These are phyloP conservation scores for Cinnamomum micranthum DNA, from an alignment of 164 flowering plant genomes.

Conservation along the genomic window DNA sequence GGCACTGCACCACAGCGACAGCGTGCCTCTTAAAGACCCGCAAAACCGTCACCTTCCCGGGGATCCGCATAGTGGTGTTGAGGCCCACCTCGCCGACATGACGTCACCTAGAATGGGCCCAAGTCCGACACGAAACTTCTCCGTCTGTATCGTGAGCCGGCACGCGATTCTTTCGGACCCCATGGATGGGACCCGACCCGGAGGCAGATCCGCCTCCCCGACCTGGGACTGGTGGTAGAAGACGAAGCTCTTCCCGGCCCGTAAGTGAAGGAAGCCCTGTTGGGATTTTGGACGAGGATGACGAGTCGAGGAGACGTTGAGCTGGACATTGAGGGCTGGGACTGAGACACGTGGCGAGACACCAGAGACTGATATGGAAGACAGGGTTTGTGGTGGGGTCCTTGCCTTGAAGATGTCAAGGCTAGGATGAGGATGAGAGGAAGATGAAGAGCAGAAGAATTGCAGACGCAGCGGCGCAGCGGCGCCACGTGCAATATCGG, in stretches of 20 bases:
- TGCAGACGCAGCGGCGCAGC: neutral
- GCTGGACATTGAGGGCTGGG: conserved; percentile 29
- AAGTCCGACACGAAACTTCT: conserved; percentile 22
- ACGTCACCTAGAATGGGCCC: conserved; percentile 28
- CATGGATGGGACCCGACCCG: conserved; percentile 36
- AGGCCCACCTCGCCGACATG: conserved; percentile 25
- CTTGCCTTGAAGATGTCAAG: conserved; percentile 42
- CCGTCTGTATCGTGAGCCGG: conserved; percentile 23
- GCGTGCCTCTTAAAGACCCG: conserved; percentile 33
- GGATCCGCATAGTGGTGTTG: conserved; percentile 28
- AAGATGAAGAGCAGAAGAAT: conserved; percentile 19
- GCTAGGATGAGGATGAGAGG: conserved; percentile 30
- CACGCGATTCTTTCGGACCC: conserved; percentile 17
- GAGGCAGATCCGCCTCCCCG: conserved; percentile 37
- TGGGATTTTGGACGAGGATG: conserved; percentile 35
- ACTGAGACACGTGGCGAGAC: conserved; percentile 37
- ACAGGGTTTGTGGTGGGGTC: conserved; percentile 28
- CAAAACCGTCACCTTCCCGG: conserved; percentile 39
- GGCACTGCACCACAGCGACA: conserved; percentile 35
- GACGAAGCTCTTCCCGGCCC: conserved; percentile 27
- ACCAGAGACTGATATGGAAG: conserved; percentile 36
- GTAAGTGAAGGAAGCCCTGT: conserved; percentile 39
- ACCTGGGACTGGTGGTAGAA: conserved; percentile 29
- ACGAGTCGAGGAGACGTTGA: conserved; percentile 42
- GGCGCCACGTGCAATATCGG: neutral